Base-by-base conservation (phyloP, 306 rosid species). In the Rosa multiflora region DNA sequence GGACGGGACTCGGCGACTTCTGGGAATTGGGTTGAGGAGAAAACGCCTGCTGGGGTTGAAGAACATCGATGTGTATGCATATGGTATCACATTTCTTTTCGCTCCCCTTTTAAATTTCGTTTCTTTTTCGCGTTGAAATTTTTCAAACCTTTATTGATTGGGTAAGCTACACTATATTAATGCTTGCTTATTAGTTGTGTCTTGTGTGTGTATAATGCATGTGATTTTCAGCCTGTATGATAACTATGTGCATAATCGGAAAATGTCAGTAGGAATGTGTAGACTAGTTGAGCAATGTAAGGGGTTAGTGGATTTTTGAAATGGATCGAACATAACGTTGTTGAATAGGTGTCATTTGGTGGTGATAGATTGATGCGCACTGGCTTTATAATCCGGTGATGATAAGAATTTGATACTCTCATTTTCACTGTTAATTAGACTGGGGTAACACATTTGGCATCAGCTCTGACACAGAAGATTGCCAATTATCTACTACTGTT, bases 11-110 rank as follows among this genome's bases (percentile, higher is more conserved):
- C 92, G 73, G 77, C 81, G 80, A 53, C 94, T 95, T 29, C 89
- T 90, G 9, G 98, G 99, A 49, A 89, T 91, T 87, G 99, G 99
- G 44, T 67, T 93, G 67, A 85, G 99, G 52, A 92, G 74, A 80
- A 95, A 95, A 86, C 69, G 84, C 68, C 12, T 95, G 49, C 82
- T 95, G 48, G 99, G 98, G 13, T 78, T 95, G 78, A 95, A 91
- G 88, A 92, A 91, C 83, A 91, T 95, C 78, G 90, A 93, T 81
- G 96, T 95, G 61, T 95, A 95, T 74, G 97, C 96, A 75, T 95
- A 81, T 76, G 99, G 97, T 95, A 87, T 69, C 51, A 2, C 86
- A 35, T 74, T 68, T 55, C 43, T 32, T 58, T 18, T 20, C 1
- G 5, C 14, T 49, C 47, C 20, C 20, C 5, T 52, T 71, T 21